phyloP scores from a whole-genome alignment of 2,329 filamentous ascomycete genomes.

The Setomelanomma holmii region DNA sequence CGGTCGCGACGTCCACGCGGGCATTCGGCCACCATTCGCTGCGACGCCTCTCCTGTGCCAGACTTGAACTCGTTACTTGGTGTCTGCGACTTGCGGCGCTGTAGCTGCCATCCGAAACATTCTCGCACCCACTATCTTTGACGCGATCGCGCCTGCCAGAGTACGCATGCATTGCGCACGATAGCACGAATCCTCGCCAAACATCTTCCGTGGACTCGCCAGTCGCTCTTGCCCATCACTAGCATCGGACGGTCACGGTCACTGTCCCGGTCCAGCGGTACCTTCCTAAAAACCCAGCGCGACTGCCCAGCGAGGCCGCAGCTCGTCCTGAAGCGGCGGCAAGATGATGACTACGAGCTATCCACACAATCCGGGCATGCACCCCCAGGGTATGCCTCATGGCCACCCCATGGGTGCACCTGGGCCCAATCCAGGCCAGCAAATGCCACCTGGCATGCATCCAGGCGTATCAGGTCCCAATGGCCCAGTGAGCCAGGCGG shows the following conservation, averaged over 20 bases:
- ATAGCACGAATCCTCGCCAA: slow-evolving; percentile 11
- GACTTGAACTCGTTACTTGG: not conserved
- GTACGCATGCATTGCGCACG: slow-evolving; percentile 21
- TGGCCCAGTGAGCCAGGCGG: slow-evolving; percentile 72
- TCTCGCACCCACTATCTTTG: slow-evolving; percentile 19
- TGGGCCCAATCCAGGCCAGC: slow-evolving; percentile 73
- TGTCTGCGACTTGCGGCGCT: not conserved
- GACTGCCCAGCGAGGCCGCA: slow-evolving; percentile 19
- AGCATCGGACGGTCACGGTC: no score
- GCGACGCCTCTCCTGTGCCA: not conserved
- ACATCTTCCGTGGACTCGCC: slow-evolving; percentile 3
- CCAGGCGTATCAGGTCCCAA: slow-evolving; percentile 76
- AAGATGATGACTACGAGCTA: slow-evolving; percentile 74
- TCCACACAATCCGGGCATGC: slow-evolving; percentile 75
- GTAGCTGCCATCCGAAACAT: slow-evolving; percentile 20
- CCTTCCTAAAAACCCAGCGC: slow-evolving; percentile 1
- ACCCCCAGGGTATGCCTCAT: slow-evolving; percentile 72
- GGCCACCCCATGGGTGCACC: slow-evolving; percentile 70
- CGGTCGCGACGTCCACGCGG: slow-evolving; percentile 2
- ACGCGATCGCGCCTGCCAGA: slow-evolving; percentile 11
- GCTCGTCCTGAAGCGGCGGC: slow-evolving; percentile 19
- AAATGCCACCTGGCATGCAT: slow-evolving; percentile 72
- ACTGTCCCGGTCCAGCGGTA: not conserved
- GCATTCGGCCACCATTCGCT: not conserved
- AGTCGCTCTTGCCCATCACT: slow-evolving; percentile 8